Evolutionary conservation across 306 rosid species (phyloP).

Genomic region (Vigna nakashimae): DNA sequence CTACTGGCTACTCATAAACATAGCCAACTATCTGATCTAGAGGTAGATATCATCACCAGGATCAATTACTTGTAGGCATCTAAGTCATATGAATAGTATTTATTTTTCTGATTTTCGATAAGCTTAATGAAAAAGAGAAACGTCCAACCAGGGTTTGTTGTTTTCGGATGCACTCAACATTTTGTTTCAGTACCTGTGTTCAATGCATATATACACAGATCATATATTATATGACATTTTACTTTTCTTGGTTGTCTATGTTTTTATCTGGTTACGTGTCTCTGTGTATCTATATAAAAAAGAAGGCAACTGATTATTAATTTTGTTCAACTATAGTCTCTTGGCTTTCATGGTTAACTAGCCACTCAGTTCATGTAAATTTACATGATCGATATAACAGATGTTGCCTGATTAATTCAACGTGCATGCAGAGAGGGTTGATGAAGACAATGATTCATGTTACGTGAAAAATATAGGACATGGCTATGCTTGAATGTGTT

Average conservation of each 20-base stretch:
- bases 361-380: background rate
- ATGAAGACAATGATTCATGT: background rate
- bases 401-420: background rate
- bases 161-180: background rate
- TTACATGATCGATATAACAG: background rate
- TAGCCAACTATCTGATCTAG: conserved; percentile 43
- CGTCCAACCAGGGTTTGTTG: conserved; percentile 1
- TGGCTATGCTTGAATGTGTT: background rate
- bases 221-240: no score
- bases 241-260: no score
- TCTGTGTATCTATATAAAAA: no score
- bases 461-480: background rate
- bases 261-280: no score
- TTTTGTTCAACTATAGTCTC: background rate
- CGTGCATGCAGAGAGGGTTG: background rate
- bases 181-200: conserved; percentile 14
- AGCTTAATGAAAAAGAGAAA: background rate
- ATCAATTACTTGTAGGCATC: conserved; percentile 33
- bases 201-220: background rate
- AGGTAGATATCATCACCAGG: conserved; percentile 27
- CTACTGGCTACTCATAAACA: conserved; percentile 46
- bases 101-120: background rate
- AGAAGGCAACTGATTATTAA: no score
- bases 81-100: background rate
- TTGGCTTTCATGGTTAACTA: background rate